These are phyloP conservation scores for Fusarium subglutinans DNA, from an alignment of 2,329 filamentous ascomycete genomes.

Conservation along the genomic window DNA sequence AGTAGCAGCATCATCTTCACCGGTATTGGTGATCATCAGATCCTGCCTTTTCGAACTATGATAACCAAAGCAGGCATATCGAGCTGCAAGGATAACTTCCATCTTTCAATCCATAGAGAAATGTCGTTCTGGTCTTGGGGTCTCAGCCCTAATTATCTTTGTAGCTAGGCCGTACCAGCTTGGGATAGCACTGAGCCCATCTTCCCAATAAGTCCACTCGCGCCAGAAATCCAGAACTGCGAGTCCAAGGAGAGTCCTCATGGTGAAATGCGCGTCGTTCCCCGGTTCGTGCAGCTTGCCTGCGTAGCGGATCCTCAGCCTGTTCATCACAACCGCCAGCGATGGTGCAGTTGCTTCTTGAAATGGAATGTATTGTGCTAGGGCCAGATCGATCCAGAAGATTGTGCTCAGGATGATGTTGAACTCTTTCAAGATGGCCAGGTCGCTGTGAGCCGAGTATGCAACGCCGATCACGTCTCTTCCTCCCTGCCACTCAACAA, in stretches of 20 bases:
- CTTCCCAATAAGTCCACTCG: neutral
- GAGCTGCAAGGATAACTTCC: too few species aligned
- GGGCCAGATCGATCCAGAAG: conserved; percentile 3
- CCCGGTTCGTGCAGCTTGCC: conserved; percentile 28
- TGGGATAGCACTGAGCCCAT: neutral
- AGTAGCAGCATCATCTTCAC: neutral
- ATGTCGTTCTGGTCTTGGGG: neutral
- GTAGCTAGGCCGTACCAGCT: conserved; percentile 8
- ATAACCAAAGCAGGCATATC: neutral
- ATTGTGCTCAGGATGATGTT: neutral
- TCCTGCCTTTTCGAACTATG: neutral
- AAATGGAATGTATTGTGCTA: conserved; percentile 1
- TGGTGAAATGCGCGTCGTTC: conserved; percentile 48
- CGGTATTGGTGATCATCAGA: neutral
- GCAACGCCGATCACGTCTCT: neutral
- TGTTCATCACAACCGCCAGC: neutral
- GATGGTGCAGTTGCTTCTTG: neutral
- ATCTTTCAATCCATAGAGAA: neutral
- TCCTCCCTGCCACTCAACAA: neutral
- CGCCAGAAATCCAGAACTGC: conserved; percentile 50
- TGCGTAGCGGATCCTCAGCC: neutral
- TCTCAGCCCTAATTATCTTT: conserved; percentile 2
- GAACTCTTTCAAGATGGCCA: neutral
- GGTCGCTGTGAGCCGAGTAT: conserved; percentile 2
- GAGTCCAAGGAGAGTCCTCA: conserved; percentile 49